These are phyloP conservation scores for Coemansia erecta DNA, from an alignment of 192 early-diverging fungal species.

Conservation along the genomic window DNA sequence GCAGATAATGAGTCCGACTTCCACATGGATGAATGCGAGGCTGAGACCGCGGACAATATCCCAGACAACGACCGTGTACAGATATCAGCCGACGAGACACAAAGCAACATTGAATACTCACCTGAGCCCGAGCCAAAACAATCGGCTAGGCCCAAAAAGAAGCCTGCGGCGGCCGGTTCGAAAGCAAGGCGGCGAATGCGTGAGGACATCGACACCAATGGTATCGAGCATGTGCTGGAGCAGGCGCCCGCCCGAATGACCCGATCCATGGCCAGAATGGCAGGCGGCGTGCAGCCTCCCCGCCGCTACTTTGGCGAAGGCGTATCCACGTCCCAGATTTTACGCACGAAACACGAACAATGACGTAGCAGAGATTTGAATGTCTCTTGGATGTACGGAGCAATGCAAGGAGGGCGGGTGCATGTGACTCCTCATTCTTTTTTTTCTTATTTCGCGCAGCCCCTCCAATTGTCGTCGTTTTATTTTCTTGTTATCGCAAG, in stretches of 20 bases:
- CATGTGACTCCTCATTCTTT: neutral
- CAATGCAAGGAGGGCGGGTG: conserved; percentile 1
- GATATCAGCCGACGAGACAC: neutral
- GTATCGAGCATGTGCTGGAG: conserved; percentile 20
- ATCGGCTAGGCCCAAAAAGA: conserved; percentile 3
- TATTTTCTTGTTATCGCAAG: too few species aligned
- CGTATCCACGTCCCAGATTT: conserved; percentile 42
- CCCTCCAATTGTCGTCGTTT: too few species aligned
- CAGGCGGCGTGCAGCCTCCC: conserved; percentile 30
- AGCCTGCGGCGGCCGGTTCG: conserved; percentile 1
- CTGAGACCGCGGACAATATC: too few species aligned
- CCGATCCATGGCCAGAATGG: conserved; percentile 43
- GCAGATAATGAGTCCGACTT: too few species aligned
- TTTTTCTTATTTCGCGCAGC: too few species aligned
- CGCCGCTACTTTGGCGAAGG: conserved; percentile 45
- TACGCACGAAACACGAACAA: conserved; percentile 10
- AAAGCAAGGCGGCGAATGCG: conserved; percentile 6
- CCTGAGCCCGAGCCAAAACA: neutral
- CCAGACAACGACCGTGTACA: neutral
- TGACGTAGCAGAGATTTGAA: neutral
- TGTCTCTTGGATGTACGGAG: neutral
- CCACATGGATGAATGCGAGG: too few species aligned
- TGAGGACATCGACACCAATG: conserved; percentile 8
- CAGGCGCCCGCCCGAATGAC: conserved; percentile 34
- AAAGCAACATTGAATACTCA: too few species aligned